Percentiles rank a stretch among this genome's conserved stretches.
Conservation (phyloP, 805 yeast genomes). For the Saccharomycopsis olivae region DNA sequence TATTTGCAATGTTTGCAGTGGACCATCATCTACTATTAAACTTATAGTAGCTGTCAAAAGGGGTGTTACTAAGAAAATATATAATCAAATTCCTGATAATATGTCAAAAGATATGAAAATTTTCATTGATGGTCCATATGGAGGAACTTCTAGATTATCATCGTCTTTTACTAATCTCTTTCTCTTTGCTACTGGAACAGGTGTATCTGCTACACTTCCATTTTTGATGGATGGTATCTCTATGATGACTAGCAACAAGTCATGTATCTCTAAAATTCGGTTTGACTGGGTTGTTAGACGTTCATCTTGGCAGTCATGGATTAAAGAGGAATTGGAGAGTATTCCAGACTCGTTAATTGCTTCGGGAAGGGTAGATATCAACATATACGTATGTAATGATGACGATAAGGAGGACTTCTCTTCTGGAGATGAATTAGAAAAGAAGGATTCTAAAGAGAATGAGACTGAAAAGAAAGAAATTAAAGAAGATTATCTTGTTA, state of each 20-base stretch:
- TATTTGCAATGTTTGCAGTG: conserved; percentile 28
- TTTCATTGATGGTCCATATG: conserved; percentile 47
- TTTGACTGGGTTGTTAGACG: conserved; percentile 36
- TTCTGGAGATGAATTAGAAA: background rate
- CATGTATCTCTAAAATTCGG: conserved; percentile 24
- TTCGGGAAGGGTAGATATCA: conserved; percentile 14
- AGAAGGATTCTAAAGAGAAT: conserved; percentile 3
- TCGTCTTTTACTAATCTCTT: conserved; percentile 34
- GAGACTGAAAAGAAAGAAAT: background rate
- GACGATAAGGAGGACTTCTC: background rate
- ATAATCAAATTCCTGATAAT: conserved; percentile 23
- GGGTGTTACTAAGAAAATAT: conserved; percentile 35
- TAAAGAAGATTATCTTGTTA: background rate
- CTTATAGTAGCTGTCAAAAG: conserved; percentile 35
- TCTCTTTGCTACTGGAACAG: conserved; percentile 39
- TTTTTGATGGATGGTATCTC: conserved; percentile 25
- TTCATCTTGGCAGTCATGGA: conserved; percentile 30
- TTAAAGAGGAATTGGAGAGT: conserved; percentile 26
- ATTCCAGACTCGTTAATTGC: background rate
- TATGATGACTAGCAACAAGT: conserved; percentile 10
- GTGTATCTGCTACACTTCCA: conserved; percentile 40
- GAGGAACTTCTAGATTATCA: conserved; percentile 38
- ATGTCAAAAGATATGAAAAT: conserved; percentile 24
- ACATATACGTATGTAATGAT: conserved; percentile 24
- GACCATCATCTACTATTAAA: conserved; percentile 26